A percentile compares a stretch with the other conserved stretches of the same genome.
These are phyloP conservation scores for Penicillium argentinense DNA, from an alignment of 495 filamentous ascomycete genomes.

Conservation along the genomic window DNA sequence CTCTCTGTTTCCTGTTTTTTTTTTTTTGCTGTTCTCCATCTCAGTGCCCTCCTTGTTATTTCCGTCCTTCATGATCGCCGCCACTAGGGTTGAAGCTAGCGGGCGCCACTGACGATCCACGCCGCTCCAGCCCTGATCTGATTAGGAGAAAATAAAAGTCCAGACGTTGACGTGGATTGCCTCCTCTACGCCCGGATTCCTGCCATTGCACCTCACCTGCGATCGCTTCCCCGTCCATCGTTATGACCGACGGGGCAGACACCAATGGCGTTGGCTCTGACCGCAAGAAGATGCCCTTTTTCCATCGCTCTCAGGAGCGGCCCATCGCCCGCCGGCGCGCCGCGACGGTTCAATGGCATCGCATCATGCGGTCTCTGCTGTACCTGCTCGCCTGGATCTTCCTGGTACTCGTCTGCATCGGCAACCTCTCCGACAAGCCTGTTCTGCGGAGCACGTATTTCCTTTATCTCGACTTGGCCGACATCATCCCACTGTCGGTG, in stretches of 20 bases:
- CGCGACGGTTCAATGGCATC: constrained; percentile 38
- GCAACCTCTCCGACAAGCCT: constrained; percentile 58
- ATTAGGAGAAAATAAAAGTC: constrained; percentile 3
- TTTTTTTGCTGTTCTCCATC: too few relatives aligned
- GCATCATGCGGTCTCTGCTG: constrained; percentile 60
- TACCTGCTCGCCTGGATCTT: constrained; percentile 76
- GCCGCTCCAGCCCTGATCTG: not conserved
- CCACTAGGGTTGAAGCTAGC: not conserved
- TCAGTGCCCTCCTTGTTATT: not conserved
- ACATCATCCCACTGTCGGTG: constrained; percentile 75
- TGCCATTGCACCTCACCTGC: too few relatives aligned
- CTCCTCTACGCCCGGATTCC: too few relatives aligned
- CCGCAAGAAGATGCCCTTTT: constrained; percentile 33
- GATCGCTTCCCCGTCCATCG: constrained; percentile 6
- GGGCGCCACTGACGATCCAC: constrained; percentile 1
- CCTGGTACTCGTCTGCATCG: constrained; percentile 74
- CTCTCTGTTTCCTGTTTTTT: too few relatives aligned
- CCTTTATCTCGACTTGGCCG: constrained; percentile 75
- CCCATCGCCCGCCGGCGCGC: constrained; percentile 26
- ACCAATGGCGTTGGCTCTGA: constrained; percentile 12
- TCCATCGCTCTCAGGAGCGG: constrained; percentile 26
- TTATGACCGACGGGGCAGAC: constrained; percentile 15
- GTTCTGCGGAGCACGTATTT: constrained; percentile 74
- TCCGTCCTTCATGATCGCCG: not conserved
- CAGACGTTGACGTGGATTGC: not conserved